These are phyloP conservation scores for Podaxis mareebaensis DNA, from an alignment of 768 basidiomycete species.

Conservation along the genomic window DNA sequence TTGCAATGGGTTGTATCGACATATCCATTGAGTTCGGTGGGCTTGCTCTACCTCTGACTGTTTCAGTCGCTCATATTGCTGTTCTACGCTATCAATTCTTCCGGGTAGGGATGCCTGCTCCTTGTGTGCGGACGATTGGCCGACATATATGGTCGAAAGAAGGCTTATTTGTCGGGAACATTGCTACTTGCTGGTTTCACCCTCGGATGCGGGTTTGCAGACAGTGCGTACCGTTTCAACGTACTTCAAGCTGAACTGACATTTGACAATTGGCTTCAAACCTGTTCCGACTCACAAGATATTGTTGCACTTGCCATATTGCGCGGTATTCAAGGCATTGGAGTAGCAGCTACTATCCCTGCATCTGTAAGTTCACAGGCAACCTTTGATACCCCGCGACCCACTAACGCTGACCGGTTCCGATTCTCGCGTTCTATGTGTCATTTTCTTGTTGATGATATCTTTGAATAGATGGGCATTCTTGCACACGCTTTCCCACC, in stretches of 20 bases:
- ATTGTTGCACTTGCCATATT: slow-evolving; percentile 65
- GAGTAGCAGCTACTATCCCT: slow-evolving; percentile 74
- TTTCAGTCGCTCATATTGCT: neutral
- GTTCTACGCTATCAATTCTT: neutral
- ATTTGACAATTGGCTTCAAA: neutral
- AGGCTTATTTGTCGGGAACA: slow-evolving; percentile 63
- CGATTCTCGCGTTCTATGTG: neutral
- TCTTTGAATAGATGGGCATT: slow-evolving; percentile 62
- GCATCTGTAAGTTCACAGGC: slow-evolving; percentile 49
- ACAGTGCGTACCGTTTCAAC: slow-evolving; percentile 32
- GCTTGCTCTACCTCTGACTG: slow-evolving; percentile 7
- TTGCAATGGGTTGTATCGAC: slow-evolving; percentile 72
- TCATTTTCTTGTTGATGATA: neutral
- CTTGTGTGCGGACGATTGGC: slow-evolving; percentile 79
- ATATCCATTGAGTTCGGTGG: slow-evolving; percentile 65
- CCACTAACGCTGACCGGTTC: neutral
- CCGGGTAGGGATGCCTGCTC: slow-evolving; percentile 70
- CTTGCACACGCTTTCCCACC: slow-evolving; percentile 80
- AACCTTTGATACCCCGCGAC: neutral
- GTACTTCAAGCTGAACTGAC: neutral
- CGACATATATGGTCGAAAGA: slow-evolving; percentile 77
- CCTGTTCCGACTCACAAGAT: slow-evolving; percentile 32
- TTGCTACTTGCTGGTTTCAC: slow-evolving; percentile 53
- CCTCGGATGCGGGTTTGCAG: slow-evolving; percentile 64
- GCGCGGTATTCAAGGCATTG: slow-evolving; percentile 80